These are phyloP conservation scores for Ammopiptanthus mongolicus DNA, from an alignment of 306 rosid genomes.

Conservation along the genomic window DNA sequence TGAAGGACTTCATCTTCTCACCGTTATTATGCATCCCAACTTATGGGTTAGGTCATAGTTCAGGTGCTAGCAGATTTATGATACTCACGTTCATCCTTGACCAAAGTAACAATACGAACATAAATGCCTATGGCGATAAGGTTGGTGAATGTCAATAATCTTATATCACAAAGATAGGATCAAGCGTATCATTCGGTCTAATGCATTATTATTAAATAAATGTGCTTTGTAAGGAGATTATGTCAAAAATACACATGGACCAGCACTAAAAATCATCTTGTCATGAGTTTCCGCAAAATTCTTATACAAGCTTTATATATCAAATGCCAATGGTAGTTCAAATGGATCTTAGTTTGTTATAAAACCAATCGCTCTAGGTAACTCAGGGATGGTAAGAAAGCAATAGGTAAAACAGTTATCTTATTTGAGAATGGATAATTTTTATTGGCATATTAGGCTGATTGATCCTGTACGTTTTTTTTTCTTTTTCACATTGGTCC, in stretches of 20 bases:
- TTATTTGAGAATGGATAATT: no score
- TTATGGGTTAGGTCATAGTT: conserved; percentile 1
- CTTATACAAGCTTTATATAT: neutral
- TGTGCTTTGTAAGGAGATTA: neutral
- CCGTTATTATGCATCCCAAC: conserved; percentile 3
- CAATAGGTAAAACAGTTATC: neutral
- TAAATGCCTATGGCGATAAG: neutral
- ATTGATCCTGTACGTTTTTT: no score
- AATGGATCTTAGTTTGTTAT: neutral
- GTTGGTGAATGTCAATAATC: neutral
- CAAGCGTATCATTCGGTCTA: neutral
- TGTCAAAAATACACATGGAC: no score
- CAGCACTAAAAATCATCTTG: neutral
- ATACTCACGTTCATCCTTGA: conserved; percentile 3
- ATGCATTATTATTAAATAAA: neutral
- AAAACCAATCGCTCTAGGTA: neutral
- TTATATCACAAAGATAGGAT: neutral
- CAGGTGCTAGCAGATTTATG: conserved; percentile 1
- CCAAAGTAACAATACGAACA: conserved; percentile 7
- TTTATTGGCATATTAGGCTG: no score
- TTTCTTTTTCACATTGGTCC: no score
- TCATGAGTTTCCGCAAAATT: neutral
- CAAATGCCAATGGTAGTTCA: neutral
- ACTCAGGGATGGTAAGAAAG: neutral
- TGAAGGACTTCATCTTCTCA: neutral